Conservation (phyloP, 495 filamentous ascomycete genomes). For the Massariosphaeria phaeospora region DNA sequence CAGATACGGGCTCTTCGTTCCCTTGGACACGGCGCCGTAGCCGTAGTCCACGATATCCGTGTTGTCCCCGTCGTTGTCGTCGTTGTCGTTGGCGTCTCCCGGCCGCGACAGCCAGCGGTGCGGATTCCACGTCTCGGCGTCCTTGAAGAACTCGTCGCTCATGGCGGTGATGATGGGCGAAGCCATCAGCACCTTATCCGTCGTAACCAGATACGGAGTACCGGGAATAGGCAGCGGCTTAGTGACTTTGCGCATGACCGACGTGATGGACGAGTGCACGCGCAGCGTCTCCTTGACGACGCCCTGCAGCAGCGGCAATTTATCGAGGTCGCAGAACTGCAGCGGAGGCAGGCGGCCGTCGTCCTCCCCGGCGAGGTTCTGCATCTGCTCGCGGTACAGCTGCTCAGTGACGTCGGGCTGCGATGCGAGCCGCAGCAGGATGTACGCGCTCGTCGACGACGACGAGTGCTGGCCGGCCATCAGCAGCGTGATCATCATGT, state of each 20-base stretch:
- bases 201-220: conserved; percentile 66
- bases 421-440: conserved; percentile 71
- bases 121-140: conserved; percentile 49
- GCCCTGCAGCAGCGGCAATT: conserved; percentile 62
- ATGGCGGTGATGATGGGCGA: conserved; percentile 54
- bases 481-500: conserved; percentile 87
- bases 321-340: conserved; percentile 60
- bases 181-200: conserved; percentile 63
- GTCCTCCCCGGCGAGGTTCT: conserved; percentile 51
- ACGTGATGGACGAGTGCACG: conserved; percentile 76
- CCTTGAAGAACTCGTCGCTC: conserved; percentile 44
- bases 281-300: conserved; percentile 78
- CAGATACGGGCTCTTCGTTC: conserved; percentile 52
- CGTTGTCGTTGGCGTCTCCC: background rate
- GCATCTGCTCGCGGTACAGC: conserved; percentile 68
- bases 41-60: background rate
- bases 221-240: conserved; percentile 67
- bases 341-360: conserved; percentile 54
- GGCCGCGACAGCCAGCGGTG: conserved; percentile 45
- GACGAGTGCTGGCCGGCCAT: conserved; percentile 90
- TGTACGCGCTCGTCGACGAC: conserved; percentile 74
- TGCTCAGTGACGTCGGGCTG: conserved; percentile 68
- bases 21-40: conserved; percentile 45
- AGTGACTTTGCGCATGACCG: conserved; percentile 81
- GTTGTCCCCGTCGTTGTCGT: background rate